These are phyloP conservation scores for Phytophthora cryptogea DNA, from an alignment of 352 stramenopile species.

Conservation along the genomic window DNA sequence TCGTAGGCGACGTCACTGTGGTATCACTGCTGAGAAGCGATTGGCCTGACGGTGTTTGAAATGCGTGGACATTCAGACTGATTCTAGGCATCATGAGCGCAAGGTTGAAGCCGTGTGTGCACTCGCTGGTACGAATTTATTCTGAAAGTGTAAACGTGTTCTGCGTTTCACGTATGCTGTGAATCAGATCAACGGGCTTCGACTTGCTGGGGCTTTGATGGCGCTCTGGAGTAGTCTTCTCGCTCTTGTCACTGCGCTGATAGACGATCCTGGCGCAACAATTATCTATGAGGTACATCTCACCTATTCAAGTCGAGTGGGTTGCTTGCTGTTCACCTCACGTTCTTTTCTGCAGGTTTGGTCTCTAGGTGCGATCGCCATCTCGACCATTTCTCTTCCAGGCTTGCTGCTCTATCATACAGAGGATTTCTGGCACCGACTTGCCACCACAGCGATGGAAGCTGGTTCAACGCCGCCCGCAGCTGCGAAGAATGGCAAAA, in stretches of 20 bases:
- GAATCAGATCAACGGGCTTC: constrained; percentile 55
- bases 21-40: constrained; percentile 1
- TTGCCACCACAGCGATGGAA: constrained; percentile 18
- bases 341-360: constrained; percentile 39
- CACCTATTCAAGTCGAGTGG: not conserved
- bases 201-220: constrained; percentile 46
- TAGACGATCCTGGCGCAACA: constrained; percentile 50
- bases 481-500: constrained; percentile 7
- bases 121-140: constrained; percentile 41
- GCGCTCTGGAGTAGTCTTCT: constrained; percentile 46
- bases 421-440: constrained; percentile 57
- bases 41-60: not conserved
- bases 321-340: not conserved
- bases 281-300: constrained; percentile 46
- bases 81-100: constrained; percentile 37
- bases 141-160: not conserved
- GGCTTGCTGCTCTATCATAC: constrained; percentile 51
- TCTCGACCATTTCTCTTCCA: constrained; percentile 42
- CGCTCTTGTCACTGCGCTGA: constrained; percentile 37
- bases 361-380: constrained; percentile 57
- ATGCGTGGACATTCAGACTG: constrained; percentile 15
- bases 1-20: constrained; percentile 29
- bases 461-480: not conserved
- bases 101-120: constrained; percentile 54
- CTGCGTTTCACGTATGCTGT: not conserved